Evolutionary conservation across 331 rosid genomes (phyloP), one percentile per base, ranked within the genome.

Genomic region (Malus hybrid): DNA sequence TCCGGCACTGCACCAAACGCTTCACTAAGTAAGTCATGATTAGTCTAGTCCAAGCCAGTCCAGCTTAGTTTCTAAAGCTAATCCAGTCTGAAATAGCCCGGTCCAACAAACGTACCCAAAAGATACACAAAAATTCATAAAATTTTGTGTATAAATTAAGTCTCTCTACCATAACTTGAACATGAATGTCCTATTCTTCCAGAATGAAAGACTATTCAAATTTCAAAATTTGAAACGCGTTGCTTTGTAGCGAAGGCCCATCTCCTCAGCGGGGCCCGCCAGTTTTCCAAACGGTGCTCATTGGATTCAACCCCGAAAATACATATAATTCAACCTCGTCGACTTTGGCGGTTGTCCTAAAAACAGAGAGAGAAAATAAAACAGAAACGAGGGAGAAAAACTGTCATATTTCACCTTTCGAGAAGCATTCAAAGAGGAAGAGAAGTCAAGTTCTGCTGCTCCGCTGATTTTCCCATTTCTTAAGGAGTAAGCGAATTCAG

Each of bases 211-310:
- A 13, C 4, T 1, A 14, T 63, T 29, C 67, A 63, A 63, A 63
- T 63, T 63, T 63, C 67, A 63, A 63, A 63, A 63, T 63, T 63
- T 63, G 67, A 63, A 61, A 63, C 67, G 67, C 39, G 67, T 63
- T 19, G 39, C 32, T 14, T 62, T 11, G 6, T 3, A 28, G n/a
- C 39, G 15, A 4, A 62, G 36, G 4, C 11, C n/a, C 39, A 12
- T 14, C 11, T 63, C 5, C 15, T 44, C 50, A 3, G 67, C 8
- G 39, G 67, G n/a, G n/a, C 67, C 66, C 67, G 67, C 67, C 39
- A 63, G 11, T 14, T 29, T 26, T 3, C 34, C 39, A 6, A 63
- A 63, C 39, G 67, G 39, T 63, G 67, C 67, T 3, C 19, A 1
- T 63, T 15, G 20, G 39, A 15, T 44, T 44, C 48, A 9, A 39